Conservation (phyloP, 2,329 filamentous ascomycete genomes). For the Fusarium scirpi region DNA sequence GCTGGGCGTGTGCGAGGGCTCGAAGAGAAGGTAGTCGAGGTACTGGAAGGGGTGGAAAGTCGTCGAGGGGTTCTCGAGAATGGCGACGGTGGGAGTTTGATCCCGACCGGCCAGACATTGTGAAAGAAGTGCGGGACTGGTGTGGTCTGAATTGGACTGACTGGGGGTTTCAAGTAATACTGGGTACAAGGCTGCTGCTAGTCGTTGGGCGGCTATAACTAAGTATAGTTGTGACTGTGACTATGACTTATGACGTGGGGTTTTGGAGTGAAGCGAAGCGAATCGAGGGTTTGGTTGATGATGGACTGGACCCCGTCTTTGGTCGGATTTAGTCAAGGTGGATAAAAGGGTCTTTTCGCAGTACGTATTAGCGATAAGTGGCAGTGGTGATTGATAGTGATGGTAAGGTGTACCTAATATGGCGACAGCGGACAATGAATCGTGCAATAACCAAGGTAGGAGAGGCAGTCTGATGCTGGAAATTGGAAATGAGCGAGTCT, state of each 20-base stretch:
- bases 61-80: conserved; percentile 48
- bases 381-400: conserved; percentile 4
- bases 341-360: conserved; percentile 18
- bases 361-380: not conserved
- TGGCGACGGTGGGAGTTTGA: conserved; percentile 49
- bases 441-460: not conserved
- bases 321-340: conserved; percentile 14
- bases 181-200: conserved; percentile 8
- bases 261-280: conserved; percentile 26
- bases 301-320: conserved; percentile 14
- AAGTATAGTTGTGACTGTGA: conserved; percentile 12
- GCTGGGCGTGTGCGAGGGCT: conserved; percentile 47
- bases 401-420: not conserved
- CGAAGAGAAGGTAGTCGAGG: conserved; percentile 51
- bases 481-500: not conserved
- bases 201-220: conserved; percentile 32
- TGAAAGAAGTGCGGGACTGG: conserved; percentile 19
- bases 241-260: conserved; percentile 36
- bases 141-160: not conserved
- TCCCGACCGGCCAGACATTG: conserved; percentile 52
- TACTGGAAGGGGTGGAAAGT: conserved; percentile 51
- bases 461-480: not conserved
- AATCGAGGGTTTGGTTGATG: conserved; percentile 21
- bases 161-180: conserved; percentile 11
- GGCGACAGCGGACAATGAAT: not conserved